Evolutionary conservation across 1,284 basidiomycete genomes (phyloP).

Genomic region (Ceratobasidium sp.): DNA sequence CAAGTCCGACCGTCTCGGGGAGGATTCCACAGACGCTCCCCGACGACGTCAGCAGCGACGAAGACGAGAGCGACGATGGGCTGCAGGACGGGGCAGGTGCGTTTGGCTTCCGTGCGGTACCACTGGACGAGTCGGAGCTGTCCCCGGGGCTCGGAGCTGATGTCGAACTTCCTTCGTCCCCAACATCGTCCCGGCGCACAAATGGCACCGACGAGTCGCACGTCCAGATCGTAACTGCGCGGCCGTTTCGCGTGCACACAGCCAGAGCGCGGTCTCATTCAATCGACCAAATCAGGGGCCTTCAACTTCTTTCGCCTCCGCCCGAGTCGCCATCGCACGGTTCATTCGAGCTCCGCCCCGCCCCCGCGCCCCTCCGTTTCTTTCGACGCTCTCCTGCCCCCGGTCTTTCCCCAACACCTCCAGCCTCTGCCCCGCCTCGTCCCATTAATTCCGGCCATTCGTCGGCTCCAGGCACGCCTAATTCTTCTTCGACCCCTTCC

Average conservation of each 20-base stretch:
- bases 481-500: not conserved
- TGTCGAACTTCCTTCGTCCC: not conserved
- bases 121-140: not conserved
- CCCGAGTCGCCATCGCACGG: slow-evolving; percentile 16
- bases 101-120: slow-evolving; percentile 9
- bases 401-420: not conserved
- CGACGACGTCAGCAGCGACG: not conserved
- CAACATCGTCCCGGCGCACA: slow-evolving; percentile 13
- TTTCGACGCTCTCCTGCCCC: not conserved
- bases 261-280: slow-evolving; percentile 29
- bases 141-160: not conserved
- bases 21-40: not conserved
- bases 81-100: not conserved
- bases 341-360: not conserved
- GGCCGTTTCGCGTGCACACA: slow-evolving; percentile 14
- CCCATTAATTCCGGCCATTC: not conserved
- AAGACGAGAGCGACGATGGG: not conserved
- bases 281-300: slow-evolving; percentile 18
- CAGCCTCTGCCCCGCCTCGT: not conserved
- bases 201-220: not conserved
- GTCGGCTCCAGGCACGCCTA: not conserved
- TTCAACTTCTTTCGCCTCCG: slow-evolving; percentile 25
- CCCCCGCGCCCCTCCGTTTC: slow-evolving; percentile 2
- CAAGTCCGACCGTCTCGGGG: not conserved
- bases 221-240: slow-evolving; percentile 28